phyloP scores from a whole-genome alignment of 352 stramenopile species.

The Pythium folliculosum region DNA sequence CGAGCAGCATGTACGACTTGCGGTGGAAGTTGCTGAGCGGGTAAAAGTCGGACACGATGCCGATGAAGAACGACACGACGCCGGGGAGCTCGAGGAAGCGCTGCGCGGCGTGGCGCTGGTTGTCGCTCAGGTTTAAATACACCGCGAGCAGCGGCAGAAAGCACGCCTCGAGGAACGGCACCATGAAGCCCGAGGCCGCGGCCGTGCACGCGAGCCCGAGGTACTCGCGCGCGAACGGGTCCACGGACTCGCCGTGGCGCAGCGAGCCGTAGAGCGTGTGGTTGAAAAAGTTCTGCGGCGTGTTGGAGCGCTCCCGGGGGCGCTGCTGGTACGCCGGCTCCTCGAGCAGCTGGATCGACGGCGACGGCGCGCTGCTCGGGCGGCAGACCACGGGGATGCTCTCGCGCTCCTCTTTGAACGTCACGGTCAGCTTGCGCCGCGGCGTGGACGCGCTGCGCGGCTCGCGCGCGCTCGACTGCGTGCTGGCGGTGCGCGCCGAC shows the following conservation, averaged over 20 bases:
- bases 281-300: constrained; percentile 65
- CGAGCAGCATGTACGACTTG: constrained; percentile 78
- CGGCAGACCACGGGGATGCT: constrained; percentile 56
- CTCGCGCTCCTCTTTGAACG: constrained; percentile 53
- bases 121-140: constrained; percentile 50
- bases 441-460: constrained; percentile 29
- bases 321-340: constrained; percentile 39
- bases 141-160: constrained; percentile 67
- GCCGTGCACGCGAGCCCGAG: constrained; percentile 64
- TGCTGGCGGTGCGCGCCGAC: constrained; percentile 10
- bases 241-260: constrained; percentile 46
- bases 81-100: constrained; percentile 60
- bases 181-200: constrained; percentile 58
- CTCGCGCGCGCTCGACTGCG: constrained; percentile 15
- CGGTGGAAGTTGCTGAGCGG: constrained; percentile 73
- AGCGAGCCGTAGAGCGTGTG: constrained; percentile 76
- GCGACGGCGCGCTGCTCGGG: constrained; percentile 56
- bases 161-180: constrained; percentile 57
- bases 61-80: constrained; percentile 73
- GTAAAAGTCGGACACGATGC: constrained; percentile 78
- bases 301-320: constrained; percentile 51
- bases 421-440: constrained; percentile 60
- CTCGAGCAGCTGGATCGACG: constrained; percentile 67
- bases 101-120: constrained; percentile 51
- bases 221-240: constrained; percentile 65